Evolutionary conservation across 2,329 filamentous ascomycete species (phyloP).

Genomic region (Rugonectria rugulosa): DNA sequence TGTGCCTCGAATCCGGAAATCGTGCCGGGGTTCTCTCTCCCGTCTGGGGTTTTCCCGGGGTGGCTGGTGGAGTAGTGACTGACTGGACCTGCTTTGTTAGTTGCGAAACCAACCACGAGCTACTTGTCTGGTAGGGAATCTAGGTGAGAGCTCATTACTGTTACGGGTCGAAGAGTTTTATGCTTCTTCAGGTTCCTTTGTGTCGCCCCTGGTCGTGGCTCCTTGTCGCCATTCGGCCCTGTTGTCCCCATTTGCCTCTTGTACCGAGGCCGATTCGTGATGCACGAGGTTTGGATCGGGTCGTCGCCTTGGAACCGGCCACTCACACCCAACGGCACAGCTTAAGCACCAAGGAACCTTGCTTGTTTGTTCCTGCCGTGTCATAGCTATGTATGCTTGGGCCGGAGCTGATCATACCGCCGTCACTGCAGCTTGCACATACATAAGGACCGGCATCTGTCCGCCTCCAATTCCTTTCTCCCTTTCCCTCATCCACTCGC

Average conservation of each 20-base stretch:
- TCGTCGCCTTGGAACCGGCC: constrained; percentile 33
- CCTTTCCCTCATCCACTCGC: constrained; percentile 43
- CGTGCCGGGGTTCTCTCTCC: constrained; percentile 9
- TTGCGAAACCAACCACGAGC: not conserved
- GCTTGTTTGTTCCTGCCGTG: constrained; percentile 4
- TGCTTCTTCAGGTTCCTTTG: constrained; percentile 10
- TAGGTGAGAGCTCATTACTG: not conserved
- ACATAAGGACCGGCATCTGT: constrained; percentile 42
- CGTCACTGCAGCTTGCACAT: constrained; percentile 17
- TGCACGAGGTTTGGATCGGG: constrained; percentile 18
- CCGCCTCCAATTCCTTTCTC: constrained; percentile 19
- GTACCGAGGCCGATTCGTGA: constrained; percentile 1
- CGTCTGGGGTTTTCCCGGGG: constrained; percentile 1
- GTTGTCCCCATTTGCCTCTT: constrained; percentile 25
- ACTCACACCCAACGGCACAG: constrained; percentile 2
- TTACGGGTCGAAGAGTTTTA: not conserved
- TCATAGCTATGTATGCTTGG: too few species aligned
- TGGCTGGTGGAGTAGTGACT: constrained; percentile 3
- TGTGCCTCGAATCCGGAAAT: constrained; percentile 37
- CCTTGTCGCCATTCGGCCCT: constrained; percentile 21
- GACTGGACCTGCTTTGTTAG: too few species aligned
- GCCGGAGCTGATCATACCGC: not conserved
- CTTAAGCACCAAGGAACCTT: not conserved
- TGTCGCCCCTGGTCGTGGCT: not conserved
- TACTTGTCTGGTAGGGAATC: too few species aligned